phyloP scores from a whole-genome alignment of 805 yeast species.

The Cyberlindnera euphorbiae region DNA sequence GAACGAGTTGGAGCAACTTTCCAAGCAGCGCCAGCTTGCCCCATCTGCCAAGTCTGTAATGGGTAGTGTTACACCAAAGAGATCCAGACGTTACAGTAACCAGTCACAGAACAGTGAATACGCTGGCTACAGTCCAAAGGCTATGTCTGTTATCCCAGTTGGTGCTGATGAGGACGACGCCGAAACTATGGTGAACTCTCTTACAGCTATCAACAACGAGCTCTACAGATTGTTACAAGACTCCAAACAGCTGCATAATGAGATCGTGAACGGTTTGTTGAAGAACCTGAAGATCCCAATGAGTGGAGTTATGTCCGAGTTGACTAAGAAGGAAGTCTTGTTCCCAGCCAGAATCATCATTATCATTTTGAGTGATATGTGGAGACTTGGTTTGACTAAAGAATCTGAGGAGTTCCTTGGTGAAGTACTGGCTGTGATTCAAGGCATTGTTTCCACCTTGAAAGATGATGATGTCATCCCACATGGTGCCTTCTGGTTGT shows the following conservation, averaged over 20 bases:
- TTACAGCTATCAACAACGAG: slow-evolving; percentile 72
- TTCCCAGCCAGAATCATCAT: slow-evolving; percentile 96
- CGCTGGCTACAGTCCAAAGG: slow-evolving; percentile 36
- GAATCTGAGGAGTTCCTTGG: slow-evolving; percentile 91
- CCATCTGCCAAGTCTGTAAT: slow-evolving; percentile 29
- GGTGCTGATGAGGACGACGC: slow-evolving; percentile 46
- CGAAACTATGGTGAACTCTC: slow-evolving; percentile 36
- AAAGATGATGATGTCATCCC: slow-evolving; percentile 84
- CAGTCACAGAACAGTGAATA: slow-evolving; percentile 34
- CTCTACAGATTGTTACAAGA: slow-evolving; percentile 66
- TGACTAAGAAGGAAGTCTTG: slow-evolving; percentile 83
- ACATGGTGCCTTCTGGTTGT: slow-evolving; percentile 96
- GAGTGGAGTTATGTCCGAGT: slow-evolving; percentile 76
- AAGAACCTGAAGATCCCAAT: slow-evolving; percentile 83
- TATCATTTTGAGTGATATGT: slow-evolving; percentile 91
- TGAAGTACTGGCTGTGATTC: slow-evolving; percentile 81
- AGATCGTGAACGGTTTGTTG: slow-evolving; percentile 80
- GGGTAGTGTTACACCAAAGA: slow-evolving; percentile 24
- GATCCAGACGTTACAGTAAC: slow-evolving; percentile 33
- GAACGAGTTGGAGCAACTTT: slow-evolving; percentile 25
- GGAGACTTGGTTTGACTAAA: slow-evolving; percentile 91
- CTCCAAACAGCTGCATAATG: slow-evolving; percentile 68
- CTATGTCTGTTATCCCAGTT: slow-evolving; percentile 58
- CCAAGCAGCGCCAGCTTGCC: slow-evolving; percentile 22
- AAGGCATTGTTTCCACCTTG: slow-evolving; percentile 70